Conservation (phyloP, 441 rosid genomes). For the Bocquillonia castaneifolia region DNA sequence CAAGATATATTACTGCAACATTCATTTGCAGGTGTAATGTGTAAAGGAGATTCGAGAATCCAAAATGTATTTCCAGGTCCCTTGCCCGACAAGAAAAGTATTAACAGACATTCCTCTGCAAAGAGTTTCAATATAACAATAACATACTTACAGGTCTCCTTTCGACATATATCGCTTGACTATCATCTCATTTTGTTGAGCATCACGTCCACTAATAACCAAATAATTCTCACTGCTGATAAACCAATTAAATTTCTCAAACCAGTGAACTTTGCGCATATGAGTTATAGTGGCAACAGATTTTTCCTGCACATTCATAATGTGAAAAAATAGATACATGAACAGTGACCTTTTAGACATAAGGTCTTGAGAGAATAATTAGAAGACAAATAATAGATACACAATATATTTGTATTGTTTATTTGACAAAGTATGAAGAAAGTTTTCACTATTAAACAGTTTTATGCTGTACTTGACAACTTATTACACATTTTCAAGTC, state of each 20-base stretch:
- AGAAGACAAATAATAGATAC: not conserved
- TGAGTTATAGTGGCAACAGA: conserved; percentile 82
- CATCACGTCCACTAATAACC: conserved; percentile 94
- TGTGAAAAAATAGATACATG: not conserved
- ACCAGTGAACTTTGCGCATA: conserved; percentile 98
- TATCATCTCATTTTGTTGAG: conserved; percentile 96
- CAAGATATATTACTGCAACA: not conserved
- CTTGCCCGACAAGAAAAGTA: not conserved
- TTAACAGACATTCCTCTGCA: not conserved
- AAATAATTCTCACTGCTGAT: conserved; percentile 91
- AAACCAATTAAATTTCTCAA: conserved; percentile 98
- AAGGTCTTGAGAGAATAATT: not conserved
- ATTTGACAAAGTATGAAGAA: not conserved
- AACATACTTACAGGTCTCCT: conserved; percentile 83
- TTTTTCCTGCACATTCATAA: conserved; percentile 60
- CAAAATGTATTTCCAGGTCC: not conserved
- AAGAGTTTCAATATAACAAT: conserved; percentile 6
- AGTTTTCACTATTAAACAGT: not conserved
- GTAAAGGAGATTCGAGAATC: not conserved
- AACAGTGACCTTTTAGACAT: not conserved
- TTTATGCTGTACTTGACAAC: not conserved
- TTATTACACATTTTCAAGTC: not conserved
- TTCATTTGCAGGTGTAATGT: not conserved
- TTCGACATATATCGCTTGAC: conserved; percentile 98
- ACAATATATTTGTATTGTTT: not conserved